Evolutionary conservation across 176 grass and related monocot genomes (phyloP).

Genomic region (Paspalum vaginatum): DNA sequence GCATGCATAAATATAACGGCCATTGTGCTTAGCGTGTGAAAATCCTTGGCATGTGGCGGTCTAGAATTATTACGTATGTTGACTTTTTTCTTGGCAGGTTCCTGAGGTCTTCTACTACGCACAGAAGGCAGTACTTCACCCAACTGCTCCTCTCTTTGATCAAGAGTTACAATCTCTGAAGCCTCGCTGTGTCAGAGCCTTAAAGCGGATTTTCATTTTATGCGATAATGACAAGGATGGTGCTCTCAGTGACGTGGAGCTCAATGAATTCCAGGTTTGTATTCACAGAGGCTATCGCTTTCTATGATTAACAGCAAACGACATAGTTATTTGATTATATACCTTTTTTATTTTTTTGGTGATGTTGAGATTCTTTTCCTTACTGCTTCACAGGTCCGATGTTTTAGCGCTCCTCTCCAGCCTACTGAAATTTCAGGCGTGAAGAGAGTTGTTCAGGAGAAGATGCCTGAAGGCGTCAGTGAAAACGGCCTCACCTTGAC

Average conservation of each 20-base stretch:
- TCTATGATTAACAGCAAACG: background rate
- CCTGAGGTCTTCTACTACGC: conserved; percentile 96
- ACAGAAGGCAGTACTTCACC: conserved; percentile 93
- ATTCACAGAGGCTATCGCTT: background rate
- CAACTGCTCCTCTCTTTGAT: conserved; percentile 93
- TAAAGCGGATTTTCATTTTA: conserved; percentile 94
- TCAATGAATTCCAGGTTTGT: conserved; percentile 95
- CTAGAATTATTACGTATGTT: background rate
- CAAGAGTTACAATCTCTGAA: conserved; percentile 90
- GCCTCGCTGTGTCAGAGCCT: conserved; percentile 86
- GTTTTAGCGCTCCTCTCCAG: conserved; percentile 92
- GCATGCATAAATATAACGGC: background rate
- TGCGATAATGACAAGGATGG: conserved; percentile 93
- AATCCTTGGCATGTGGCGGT: background rate
- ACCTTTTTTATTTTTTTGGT: conserved; percentile 20
- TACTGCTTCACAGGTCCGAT: conserved; percentile 65
- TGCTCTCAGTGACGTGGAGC: conserved; percentile 86
- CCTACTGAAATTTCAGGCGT: conserved; percentile 88
- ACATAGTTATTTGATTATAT: background rate
- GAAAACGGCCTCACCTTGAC: conserved; percentile 86
- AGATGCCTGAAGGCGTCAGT: conserved; percentile 94
- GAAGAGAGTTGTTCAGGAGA: conserved; percentile 97
- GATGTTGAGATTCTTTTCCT: conserved; percentile 1
- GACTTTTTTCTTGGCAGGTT: conserved; percentile 48
- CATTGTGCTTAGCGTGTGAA: background rate